Percentiles rank a stretch among this genome's conserved stretches.
phyloP scores from a whole-genome alignment of 1,139 yeast species.

The Waltiozyma sp. region DNA sequence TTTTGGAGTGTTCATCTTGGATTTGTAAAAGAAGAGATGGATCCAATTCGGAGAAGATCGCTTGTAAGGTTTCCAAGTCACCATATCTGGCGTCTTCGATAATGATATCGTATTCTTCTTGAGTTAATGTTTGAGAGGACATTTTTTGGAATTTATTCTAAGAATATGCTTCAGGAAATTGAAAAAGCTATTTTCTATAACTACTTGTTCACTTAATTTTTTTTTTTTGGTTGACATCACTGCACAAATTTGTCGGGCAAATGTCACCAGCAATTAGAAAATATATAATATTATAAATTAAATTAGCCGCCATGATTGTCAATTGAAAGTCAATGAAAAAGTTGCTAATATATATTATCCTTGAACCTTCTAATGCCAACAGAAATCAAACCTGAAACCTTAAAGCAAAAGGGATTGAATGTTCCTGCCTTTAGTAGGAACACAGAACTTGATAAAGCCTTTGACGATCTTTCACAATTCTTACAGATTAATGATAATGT shows the following conservation, averaged over 20 bases:
- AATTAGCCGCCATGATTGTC: too few species aligned
- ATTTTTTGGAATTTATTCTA: too few species aligned
- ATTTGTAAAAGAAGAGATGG: constrained; percentile 37
- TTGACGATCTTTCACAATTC: constrained; percentile 18
- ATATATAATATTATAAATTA: too few species aligned
- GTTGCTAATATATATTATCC: too few species aligned
- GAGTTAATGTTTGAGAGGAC: constrained; percentile 19
- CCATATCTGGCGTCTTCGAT: constrained; percentile 81
- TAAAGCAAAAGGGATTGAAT: constrained; percentile 11
- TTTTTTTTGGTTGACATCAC: too few species aligned
- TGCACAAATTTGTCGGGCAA: too few species aligned
- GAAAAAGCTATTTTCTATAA: too few species aligned
- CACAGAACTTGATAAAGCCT: constrained; percentile 27
- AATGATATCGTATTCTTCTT: constrained; percentile 76
- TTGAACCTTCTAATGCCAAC: too few species aligned
- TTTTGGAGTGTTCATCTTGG: constrained; percentile 51
- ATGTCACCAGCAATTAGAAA: too few species aligned
- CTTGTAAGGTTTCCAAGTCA: constrained; percentile 63
- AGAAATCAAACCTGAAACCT: neutral
- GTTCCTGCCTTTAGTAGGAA: constrained; percentile 22
- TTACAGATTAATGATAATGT: constrained; percentile 15
- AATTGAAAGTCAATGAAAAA: too few species aligned
- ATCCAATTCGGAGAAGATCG: constrained; percentile 54
- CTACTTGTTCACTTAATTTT: neutral
- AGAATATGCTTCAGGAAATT: too few species aligned